Evolutionary conservation across 352 stramenopile genomes (phyloP), one percentile per base, ranked within the genome.

Genomic region (Hyaloperonospora arabidopsidis): DNA sequence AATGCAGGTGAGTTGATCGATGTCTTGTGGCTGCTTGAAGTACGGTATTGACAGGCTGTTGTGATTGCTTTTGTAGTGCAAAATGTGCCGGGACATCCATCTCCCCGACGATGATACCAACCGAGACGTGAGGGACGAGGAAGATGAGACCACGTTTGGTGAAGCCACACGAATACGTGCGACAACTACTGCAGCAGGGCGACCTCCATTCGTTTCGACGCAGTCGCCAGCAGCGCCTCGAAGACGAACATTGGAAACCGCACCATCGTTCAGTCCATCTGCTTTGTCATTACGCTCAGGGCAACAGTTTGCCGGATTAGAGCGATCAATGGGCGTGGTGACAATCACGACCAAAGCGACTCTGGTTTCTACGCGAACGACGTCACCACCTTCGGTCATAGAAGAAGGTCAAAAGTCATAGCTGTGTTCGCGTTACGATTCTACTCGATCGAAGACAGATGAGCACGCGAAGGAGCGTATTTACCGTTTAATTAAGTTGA

Each of bases 21-120:
- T 15, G 25, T 41, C 13, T 11, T 18, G 7, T n/a, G 12, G 11
- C 23, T n/a, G 25, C 15, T 32, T 2, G 21, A 53, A n/a, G 15
- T 15, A 19, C 29, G 18, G 12, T n/a, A 50, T 38, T 63, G 28
- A 68, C n/a, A 13, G 5, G 34, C 46, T 49, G 21, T 60, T 35
- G 58, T 17, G 19, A 41, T 34, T 49, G 23, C 18, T 11, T 49
- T 51, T 18, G 7, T 45, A 79, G 72, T 82, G 69, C 21, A 67
- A 73, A 57, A 78, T 77, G 56, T 82, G 72, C 22, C 63, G 64
- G 17, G 65, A 72, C 46, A 61, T 79, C 17, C 75, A 73, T 52
- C 43, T 76, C n/a, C 56, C 67, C 15, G 57, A 68, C 25, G 54
- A 70, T 19, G 54, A 69, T 10, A 59, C 67, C 1, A 64, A 62